Base-by-base conservation (phyloP, 1,139 yeast species). In the Pichia cactophila region DNA sequence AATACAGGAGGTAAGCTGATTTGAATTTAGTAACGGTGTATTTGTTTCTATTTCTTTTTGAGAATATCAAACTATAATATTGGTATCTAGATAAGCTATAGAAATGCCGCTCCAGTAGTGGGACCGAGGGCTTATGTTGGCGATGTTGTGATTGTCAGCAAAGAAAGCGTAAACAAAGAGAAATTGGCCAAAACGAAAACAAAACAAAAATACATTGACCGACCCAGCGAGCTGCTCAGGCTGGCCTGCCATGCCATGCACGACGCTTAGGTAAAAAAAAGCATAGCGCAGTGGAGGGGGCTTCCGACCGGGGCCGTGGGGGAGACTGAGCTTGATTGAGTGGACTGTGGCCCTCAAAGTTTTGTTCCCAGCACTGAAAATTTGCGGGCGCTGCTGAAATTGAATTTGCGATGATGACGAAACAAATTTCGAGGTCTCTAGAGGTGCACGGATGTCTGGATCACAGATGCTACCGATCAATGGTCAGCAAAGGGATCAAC, bases 401-500 rank as follows among this genome's bases (percentile, higher is more conserved):
- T 17, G 20, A 17, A 17, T 17, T 17, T 17, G 20, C 20, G 20
- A 17, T 17, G 20, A 17, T 17, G 20, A 17, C 20, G 20, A 17
- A 17, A 17, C 20, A 3, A 17, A 17, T 17, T 17, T 17, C 20
- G 2, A 17, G 20, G 20, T 17, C 20, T 17, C 20, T 17, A 17
- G 20, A 17, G 20, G 44, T 45, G 47, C 47, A 45, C 47, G 44
- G 47, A 29, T 28, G 42, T 31, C 17, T 33, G 20, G 28, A 9
- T 35, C 38, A 35, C 38, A 16, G 38, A 7, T 31, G 33, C 33
- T 17, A 17, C 20, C 20, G 20, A 17, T 17, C 20, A 17, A 17
- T 17, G 20, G 20, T 31, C 35, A 12, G 35, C 35, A 31, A 31
- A 31, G n/a, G 35, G 35, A 11, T 31, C 11, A 6, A 10, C 33